A percentile compares a stretch with the other conserved stretches of the same genome.
Evolutionary conservation across 495 filamentous ascomycete genomes (phyloP).

Genomic region (Chaetomidium leptoderma): DNA sequence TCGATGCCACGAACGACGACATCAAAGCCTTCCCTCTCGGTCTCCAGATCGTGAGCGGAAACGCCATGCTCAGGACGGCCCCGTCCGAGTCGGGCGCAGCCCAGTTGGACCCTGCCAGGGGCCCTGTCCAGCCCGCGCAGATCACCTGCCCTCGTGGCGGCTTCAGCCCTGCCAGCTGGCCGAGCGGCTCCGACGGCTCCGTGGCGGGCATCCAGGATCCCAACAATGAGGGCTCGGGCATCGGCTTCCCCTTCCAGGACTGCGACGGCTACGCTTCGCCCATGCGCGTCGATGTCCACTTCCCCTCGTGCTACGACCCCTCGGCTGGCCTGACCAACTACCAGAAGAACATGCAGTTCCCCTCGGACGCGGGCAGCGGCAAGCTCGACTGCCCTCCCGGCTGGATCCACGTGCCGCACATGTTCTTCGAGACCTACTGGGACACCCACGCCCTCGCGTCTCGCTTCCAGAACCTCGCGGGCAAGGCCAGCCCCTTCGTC

Average conservation of each 20-base stretch:
- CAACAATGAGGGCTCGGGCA: constrained; percentile 45
- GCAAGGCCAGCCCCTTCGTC: constrained; percentile 60
- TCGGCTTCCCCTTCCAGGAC: constrained; percentile 48
- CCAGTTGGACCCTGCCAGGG: constrained; percentile 41
- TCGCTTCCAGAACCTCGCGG: constrained; percentile 50
- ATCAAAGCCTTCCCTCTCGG: constrained; percentile 63
- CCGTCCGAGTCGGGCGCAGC: constrained; percentile 31
- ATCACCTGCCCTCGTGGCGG: constrained; percentile 44
- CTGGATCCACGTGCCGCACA: constrained; percentile 51
- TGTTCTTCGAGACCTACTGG: constrained; percentile 69
- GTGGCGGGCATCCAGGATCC: constrained; percentile 47
- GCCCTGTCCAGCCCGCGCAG: constrained; percentile 43
- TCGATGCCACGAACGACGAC: constrained; percentile 53
- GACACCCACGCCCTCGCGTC: constrained; percentile 53
- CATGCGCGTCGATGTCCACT: constrained; percentile 54
- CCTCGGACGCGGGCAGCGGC: constrained; percentile 48
- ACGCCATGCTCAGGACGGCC: constrained; percentile 47
- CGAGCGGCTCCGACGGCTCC: constrained; percentile 42
- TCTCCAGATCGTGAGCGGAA: constrained; percentile 68
- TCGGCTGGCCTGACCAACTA: constrained; percentile 53
- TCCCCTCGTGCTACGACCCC: constrained; percentile 55
- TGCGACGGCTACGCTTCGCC: constrained; percentile 52
- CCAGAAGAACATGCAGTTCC: constrained; percentile 50
- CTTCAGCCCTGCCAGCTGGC: constrained; percentile 51
- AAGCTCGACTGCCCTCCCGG: constrained; percentile 58